Percentiles rank a stretch among this genome's conserved stretches.
These are phyloP conservation scores for Tylopilus intermedius DNA, from an alignment of 768 basidiomycete genomes.

Conservation along the genomic window DNA sequence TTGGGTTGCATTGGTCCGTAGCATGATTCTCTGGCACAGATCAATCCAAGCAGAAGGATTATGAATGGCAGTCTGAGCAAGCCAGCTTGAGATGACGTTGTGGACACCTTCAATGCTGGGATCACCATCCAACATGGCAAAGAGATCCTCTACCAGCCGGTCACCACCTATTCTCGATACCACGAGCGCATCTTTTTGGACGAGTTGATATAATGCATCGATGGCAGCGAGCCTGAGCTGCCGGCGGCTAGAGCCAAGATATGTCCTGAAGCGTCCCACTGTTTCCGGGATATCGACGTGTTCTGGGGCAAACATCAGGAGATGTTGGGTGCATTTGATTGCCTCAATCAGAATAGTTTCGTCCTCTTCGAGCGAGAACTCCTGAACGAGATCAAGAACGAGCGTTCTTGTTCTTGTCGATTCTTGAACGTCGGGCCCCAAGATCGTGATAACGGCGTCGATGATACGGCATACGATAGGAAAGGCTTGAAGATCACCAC, in stretches of 20 bases:
- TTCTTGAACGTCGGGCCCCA: constrained; percentile 95
- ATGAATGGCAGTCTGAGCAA: constrained; percentile 87
- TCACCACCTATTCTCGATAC: constrained; percentile 95
- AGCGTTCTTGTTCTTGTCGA: constrained; percentile 73
- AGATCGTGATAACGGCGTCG: constrained; percentile 87
- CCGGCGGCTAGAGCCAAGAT: constrained; percentile 75
- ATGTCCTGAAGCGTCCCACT: constrained; percentile 68
- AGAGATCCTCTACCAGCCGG: constrained; percentile 87
- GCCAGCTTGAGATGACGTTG: constrained; percentile 90
- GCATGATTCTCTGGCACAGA: constrained; percentile 95
- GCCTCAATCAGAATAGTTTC: constrained; percentile 89
- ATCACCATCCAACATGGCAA: constrained; percentile 93
- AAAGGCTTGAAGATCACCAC: constrained; percentile 88
- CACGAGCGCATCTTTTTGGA: constrained; percentile 86
- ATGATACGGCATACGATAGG: constrained; percentile 88
- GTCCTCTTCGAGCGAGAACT: constrained; percentile 81
- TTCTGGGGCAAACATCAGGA: constrained; percentile 91
- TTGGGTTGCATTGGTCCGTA: constrained; percentile 82
- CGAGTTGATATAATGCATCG: constrained; percentile 93
- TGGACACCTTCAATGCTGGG: constrained; percentile 90
- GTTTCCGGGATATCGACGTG: constrained; percentile 77
- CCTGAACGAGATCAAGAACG: constrained; percentile 78
- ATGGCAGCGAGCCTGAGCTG: constrained; percentile 92
- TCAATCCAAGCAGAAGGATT: constrained; percentile 98
- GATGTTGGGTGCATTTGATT: constrained; percentile 93